phyloP scores from a whole-genome alignment of 805 yeast genomes.

The Brettanomyces naardenensis region DNA sequence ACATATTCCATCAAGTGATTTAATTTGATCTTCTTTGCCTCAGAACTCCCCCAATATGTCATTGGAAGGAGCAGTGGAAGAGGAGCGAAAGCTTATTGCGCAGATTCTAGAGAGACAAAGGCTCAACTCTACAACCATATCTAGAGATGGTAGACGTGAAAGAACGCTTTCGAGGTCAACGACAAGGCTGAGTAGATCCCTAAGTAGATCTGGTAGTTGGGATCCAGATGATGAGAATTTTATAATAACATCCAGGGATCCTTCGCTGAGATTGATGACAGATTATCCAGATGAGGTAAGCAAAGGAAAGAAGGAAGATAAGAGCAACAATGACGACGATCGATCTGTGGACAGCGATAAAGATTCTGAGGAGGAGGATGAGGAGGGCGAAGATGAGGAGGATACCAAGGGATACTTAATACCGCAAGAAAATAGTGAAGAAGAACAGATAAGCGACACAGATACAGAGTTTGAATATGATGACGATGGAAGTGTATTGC shows the following conservation, averaged over 20 bases:
- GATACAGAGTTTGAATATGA: constrained; percentile 54
- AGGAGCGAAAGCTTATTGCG: constrained; percentile 24
- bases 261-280: constrained; percentile 48
- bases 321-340: not conserved
- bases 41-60: no score
- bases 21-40: no score
- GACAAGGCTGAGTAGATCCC: constrained; percentile 10
- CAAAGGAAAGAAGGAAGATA: not conserved
- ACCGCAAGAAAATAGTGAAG: constrained; percentile 37
- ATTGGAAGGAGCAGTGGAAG: constrained; percentile 27
- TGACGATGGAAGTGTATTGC: constrained; percentile 51
- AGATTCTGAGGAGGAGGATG: constrained; percentile 10
- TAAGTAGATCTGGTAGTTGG: constrained; percentile 15
- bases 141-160: constrained; percentile 9
- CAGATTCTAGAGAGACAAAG: constrained; percentile 24
- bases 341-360: constrained; percentile 2
- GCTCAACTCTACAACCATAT: constrained; percentile 14
- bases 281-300: not conserved
- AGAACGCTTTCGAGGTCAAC: constrained; percentile 4
- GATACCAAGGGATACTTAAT: not conserved
- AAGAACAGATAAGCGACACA: constrained; percentile 53
- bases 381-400: constrained; percentile 11
- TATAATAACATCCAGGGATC: constrained; percentile 67
- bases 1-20: no score
- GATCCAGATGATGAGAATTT: constrained; percentile 31